These are phyloP conservation scores for Rhizopogon roseolus DNA, from an alignment of 768 basidiomycete genomes.

Conservation along the genomic window DNA sequence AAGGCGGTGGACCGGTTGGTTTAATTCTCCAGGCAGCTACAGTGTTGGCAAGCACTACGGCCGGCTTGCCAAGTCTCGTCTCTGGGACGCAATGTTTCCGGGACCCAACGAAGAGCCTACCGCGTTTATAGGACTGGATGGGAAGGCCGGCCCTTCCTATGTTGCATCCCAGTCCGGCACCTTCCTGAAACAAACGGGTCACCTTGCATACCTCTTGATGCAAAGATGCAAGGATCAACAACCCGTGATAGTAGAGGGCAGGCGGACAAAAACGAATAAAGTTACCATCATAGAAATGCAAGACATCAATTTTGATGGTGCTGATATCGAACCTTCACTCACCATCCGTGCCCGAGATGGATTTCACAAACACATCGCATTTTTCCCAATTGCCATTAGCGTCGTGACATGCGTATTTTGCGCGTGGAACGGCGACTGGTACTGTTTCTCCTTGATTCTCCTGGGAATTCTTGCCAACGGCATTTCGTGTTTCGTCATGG, in stretches of 20 bases:
- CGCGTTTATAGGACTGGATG: constrained; percentile 23
- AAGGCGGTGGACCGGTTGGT: constrained; percentile 30
- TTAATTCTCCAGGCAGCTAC: constrained; percentile 34
- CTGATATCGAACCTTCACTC: constrained; percentile 1
- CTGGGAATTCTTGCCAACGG: constrained; percentile 28
- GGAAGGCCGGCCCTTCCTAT: constrained; percentile 22
- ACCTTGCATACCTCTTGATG: constrained; percentile 26
- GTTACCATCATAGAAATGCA: constrained; percentile 18
- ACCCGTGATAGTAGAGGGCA: constrained; percentile 4
- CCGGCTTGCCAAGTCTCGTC: constrained; percentile 18
- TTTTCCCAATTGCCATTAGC: constrained; percentile 23
- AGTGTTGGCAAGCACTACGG: constrained; percentile 28
- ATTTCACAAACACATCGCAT: constrained; percentile 3
- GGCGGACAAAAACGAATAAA: constrained; percentile 12
- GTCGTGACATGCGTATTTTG: constrained; percentile 17
- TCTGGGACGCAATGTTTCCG: constrained; percentile 30
- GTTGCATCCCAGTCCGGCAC: constrained; percentile 24
- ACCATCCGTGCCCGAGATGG: constrained; percentile 1
- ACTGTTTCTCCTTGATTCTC: constrained; percentile 22
- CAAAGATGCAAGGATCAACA: constrained; percentile 8
- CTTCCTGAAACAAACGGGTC: constrained; percentile 22
- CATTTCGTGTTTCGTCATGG: constrained; percentile 19
- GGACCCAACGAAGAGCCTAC: constrained; percentile 22
- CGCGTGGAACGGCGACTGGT: constrained; percentile 24
- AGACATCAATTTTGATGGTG: background rate